Evolutionary conservation across 352 stramenopile genomes (phyloP).

Genomic region (Saprolegnia diclina): DNA sequence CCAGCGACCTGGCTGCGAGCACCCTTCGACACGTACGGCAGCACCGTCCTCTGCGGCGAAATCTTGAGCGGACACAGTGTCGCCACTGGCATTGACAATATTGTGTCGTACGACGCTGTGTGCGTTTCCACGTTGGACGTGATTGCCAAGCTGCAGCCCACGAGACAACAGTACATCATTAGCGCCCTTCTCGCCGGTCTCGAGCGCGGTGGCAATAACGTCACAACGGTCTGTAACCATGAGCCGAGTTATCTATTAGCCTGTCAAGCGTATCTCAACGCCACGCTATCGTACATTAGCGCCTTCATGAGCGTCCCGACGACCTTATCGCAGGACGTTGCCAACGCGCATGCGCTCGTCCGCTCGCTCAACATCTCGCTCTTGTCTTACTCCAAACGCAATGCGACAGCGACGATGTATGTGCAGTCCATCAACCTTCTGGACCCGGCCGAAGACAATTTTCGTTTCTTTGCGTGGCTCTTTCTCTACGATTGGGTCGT

Average conservation of each 20-base stretch:
- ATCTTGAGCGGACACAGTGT: no score
- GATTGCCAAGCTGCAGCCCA: background rate
- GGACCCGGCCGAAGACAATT: background rate
- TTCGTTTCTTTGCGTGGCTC: slow-evolving; percentile 1
- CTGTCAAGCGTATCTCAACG: no score
- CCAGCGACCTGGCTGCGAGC: no score
- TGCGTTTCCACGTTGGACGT: background rate
- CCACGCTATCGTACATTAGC: no score
- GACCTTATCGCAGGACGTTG: no score
- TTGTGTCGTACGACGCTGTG: background rate
- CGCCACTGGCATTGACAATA: background rate
- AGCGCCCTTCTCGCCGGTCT: background rate
- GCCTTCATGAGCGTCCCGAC: no score
- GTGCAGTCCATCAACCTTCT: background rate
- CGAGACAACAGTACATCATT: background rate
- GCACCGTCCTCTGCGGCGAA: no score
- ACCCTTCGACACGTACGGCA: no score
- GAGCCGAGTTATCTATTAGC: no score
- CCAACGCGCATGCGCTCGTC: no score
- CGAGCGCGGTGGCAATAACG: no score
- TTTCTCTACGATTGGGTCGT: slow-evolving; percentile 2
- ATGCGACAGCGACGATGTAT: background rate
- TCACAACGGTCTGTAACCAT: no score
- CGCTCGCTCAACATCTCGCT: background rate
- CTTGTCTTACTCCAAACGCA: background rate